These are phyloP conservation scores for Acacia pycnantha DNA, from an alignment of 331 rosid species.

Conservation along the genomic window DNA sequence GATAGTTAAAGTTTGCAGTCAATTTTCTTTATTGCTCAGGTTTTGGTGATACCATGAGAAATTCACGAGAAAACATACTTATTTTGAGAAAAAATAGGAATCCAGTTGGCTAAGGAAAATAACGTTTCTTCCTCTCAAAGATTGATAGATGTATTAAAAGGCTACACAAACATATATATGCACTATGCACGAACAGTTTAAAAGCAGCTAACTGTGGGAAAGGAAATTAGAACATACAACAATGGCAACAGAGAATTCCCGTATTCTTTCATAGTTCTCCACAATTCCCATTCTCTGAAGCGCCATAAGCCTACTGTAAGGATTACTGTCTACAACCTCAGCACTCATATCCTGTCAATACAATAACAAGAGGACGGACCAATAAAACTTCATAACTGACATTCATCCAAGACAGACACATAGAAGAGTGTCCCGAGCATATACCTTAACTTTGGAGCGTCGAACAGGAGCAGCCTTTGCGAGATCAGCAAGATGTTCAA, in stretches of 20 bases:
- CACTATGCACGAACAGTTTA: neutral
- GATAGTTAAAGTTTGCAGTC: neutral
- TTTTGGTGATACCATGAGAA: slow-evolving; percentile 1
- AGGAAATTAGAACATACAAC: slow-evolving; percentile 78
- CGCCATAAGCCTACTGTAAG: slow-evolving; percentile 98
- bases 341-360: slow-evolving; percentile 92
- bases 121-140: slow-evolving; percentile 8
- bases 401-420: neutral
- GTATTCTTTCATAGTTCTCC: slow-evolving; percentile 86
- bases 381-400: slow-evolving; percentile 4
- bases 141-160: neutral
- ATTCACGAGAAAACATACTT: neutral
- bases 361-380: slow-evolving; percentile 5
- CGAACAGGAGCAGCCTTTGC: slow-evolving; percentile 53
- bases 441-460: slow-evolving; percentile 82
- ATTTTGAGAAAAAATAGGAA: neutral
- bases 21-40: neutral
- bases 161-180: neutral
- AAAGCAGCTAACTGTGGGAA: slow-evolving; percentile 25
- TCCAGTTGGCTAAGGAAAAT: neutral
- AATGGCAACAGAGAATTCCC: slow-evolving; percentile 93
- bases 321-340: slow-evolving; percentile 95
- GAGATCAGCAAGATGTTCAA: slow-evolving; percentile 57
- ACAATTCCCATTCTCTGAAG: slow-evolving; percentile 97
- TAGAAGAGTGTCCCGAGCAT: neutral